Base-by-base conservation (phyloP, 805 yeast genomes). In the Myxozyma lipomycoides region DNA sequence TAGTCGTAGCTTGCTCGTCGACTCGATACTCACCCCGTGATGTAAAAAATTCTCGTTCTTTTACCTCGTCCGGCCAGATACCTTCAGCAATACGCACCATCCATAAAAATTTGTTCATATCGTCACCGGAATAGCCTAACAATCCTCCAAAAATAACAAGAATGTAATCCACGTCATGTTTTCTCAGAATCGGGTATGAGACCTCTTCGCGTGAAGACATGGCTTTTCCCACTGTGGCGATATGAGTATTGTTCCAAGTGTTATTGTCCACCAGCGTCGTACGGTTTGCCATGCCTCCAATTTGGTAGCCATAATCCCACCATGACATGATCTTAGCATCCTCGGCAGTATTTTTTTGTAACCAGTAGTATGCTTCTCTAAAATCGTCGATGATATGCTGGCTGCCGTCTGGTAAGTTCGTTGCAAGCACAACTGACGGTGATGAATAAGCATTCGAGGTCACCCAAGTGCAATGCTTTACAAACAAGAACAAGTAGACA, bases 221-320 rank as follows among this genome's bases (percentile, higher is more conserved):
- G 18, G 98, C 98, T 70, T 89, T 89, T 63, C 99, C 99, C 48
- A 93, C 98, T 15, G 96, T 89, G 60, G 98, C 99, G 70, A 93
- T 95, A 68, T 93, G 99, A 2, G 98, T 93, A 74, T 93, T 93
- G 69, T 93, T 93, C 98, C 99, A 93, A 9, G 99, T 93, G 73
- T 93, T 93, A 78, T 93, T 93, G 70, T 93, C 99, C 36, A 95
- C 99, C 61, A 93, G 76, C 4, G 99, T 93, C 58, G 98, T 91
- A 66, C 99, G 81, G 71, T 93, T 98, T 41, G 98, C 98, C 98
- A 93, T 93, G 57, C 99, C 99, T 62, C 98, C 98, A 64, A 93
- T 93, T 74, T 93, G 99, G 71, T 93, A 93, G 48, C 99, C 99
- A 66, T 95, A 95, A 74, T 95, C 98, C 99, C 99, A 93, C 98